phyloP scores from a whole-genome alignment of 352 stramenopile species.

The Peronospora destructor region DNA sequence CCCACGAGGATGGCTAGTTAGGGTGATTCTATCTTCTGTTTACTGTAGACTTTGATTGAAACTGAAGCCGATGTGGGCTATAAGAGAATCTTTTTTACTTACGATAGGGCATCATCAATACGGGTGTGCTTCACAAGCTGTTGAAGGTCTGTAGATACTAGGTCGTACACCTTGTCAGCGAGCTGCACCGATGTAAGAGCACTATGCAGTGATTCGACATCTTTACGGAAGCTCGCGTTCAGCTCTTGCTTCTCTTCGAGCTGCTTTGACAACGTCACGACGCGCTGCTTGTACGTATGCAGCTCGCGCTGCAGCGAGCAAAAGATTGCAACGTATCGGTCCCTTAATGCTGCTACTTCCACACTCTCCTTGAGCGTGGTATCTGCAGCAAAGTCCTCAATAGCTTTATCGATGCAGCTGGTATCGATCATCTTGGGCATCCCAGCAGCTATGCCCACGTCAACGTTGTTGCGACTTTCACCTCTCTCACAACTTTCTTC shows the following conservation, averaged over 20 bases:
- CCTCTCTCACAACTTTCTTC: conserved; percentile 11
- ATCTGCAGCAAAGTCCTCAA: conserved; percentile 38
- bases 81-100: conserved; percentile 6
- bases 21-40: conserved; percentile 7
- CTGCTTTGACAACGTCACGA: conserved; percentile 37
- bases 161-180: conserved; percentile 52
- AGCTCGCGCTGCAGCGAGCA: conserved; percentile 55
- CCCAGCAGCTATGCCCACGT: conserved; percentile 15
- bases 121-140: conserved; percentile 30
- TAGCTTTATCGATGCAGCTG: conserved; percentile 44
- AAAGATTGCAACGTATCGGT: conserved; percentile 64
- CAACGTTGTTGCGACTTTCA: conserved; percentile 20
- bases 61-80: conserved; percentile 9
- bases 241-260: conserved; percentile 54
- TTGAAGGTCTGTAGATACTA: conserved; percentile 47
- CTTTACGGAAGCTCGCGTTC: conserved; percentile 49
- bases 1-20: conserved; percentile 3
- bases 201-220: conserved; percentile 59
- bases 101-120: conserved; percentile 1
- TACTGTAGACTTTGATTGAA: conserved; percentile 2
- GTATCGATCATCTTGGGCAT: conserved; percentile 24
- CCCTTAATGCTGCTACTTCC: conserved; percentile 34
- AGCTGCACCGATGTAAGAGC: conserved; percentile 58
- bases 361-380: conserved; percentile 10
- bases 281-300: conserved; percentile 48